Conservation (phyloP, 805 yeast genomes). For the Priceomyces carsonii region DNA sequence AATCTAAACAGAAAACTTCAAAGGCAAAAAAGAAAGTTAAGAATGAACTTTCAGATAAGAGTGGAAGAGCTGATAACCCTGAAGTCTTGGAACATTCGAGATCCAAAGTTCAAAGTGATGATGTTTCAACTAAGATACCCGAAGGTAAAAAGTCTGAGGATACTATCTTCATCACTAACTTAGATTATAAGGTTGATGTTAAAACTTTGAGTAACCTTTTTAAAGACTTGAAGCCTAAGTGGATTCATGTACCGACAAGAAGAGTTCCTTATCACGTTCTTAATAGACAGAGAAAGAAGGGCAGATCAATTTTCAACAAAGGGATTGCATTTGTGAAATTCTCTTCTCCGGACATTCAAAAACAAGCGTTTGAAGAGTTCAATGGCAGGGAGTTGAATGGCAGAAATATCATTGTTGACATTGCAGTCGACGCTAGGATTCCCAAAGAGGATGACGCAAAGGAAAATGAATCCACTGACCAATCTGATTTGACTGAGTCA, state of each 20-base stretch:
- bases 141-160: slow-evolving; percentile 57
- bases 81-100: too few relatives aligned
- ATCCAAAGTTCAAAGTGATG: too few relatives aligned
- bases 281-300: slow-evolving; percentile 44
- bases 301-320: slow-evolving; percentile 50
- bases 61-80: too few relatives aligned
- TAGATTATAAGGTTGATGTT: slow-evolving; percentile 51
- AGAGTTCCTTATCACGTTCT: slow-evolving; percentile 45
- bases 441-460: slow-evolving; percentile 27
- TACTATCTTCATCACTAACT: slow-evolving; percentile 62
- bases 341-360: slow-evolving; percentile 60
- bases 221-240: slow-evolving; percentile 50
- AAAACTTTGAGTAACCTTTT: slow-evolving; percentile 48
- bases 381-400: slow-evolving; percentile 69
- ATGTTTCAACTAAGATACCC: too few relatives aligned
- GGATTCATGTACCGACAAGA: slow-evolving; percentile 61
- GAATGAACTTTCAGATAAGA: slow-evolving; percentile 9
- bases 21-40: slow-evolving; percentile 9
- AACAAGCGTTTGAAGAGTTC: slow-evolving; percentile 69
- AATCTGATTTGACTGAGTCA: slow-evolving; percentile 2
- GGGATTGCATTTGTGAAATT: slow-evolving; percentile 70
- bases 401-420: slow-evolving; percentile 62
- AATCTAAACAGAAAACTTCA: background rate
- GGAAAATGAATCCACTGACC: slow-evolving; percentile 14
- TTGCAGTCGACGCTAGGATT: slow-evolving; percentile 64